phyloP scores from a whole-genome alignment of 345 rosid species.

The Luvunga scandens region DNA sequence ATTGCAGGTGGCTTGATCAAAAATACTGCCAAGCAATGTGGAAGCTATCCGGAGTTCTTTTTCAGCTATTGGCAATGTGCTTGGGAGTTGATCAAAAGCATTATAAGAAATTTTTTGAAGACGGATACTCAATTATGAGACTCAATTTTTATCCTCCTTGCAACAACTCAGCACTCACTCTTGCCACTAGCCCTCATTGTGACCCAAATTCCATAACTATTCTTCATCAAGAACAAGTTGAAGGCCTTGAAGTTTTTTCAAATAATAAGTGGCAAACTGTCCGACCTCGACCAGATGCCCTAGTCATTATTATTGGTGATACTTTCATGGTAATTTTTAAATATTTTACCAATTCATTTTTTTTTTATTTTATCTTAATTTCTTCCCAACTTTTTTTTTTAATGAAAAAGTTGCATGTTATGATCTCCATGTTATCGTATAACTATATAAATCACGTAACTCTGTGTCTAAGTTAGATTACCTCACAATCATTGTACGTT shows the following conservation, averaged over 20 bases:
- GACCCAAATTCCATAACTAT: slow-evolving; percentile 81
- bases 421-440: no score
- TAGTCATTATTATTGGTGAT: slow-evolving; percentile 76
- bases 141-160: slow-evolving; percentile 70
- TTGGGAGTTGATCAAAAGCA: slow-evolving; percentile 41
- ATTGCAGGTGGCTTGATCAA: slow-evolving; percentile 43
- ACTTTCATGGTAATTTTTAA: slow-evolving; percentile 56
- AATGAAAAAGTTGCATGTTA: no score
- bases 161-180: slow-evolving; percentile 43
- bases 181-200: slow-evolving; percentile 87
- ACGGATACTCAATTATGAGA: slow-evolving; percentile 60
- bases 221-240: slow-evolving; percentile 81
- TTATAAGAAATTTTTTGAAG: slow-evolving; percentile 45
- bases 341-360: background rate
- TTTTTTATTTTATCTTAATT: no score
- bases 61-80: slow-evolving; percentile 51
- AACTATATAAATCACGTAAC: no score
- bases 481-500: no score
- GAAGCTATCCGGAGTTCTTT: slow-evolving; percentile 29
- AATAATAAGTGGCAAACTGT: slow-evolving; percentile 60
- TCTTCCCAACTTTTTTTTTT: no score
- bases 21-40: slow-evolving; percentile 51
- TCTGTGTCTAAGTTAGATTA: no score
- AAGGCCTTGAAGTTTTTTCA: slow-evolving; percentile 69
- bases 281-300: slow-evolving; percentile 54